Evolutionary conservation across 441 rosid species (phyloP).

Genomic region (Arabidopsis hybrid): DNA sequence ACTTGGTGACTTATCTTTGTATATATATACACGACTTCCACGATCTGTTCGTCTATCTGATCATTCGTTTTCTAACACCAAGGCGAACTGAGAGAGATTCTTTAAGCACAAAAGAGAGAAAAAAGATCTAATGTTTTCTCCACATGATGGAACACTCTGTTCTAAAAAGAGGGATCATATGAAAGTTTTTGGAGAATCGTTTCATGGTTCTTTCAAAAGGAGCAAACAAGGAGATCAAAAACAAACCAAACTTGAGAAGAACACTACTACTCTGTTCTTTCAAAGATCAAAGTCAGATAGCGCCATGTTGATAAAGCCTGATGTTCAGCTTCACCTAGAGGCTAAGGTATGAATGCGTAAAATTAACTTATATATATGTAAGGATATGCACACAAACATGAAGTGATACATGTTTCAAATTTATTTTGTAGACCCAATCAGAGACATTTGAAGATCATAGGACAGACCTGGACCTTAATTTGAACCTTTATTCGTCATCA

Average conservation of each 20-base stretch:
- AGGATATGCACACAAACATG: constrained; percentile 11
- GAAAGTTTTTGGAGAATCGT: constrained; percentile 32
- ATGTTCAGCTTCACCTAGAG: constrained; percentile 67
- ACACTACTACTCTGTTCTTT: constrained; percentile 17
- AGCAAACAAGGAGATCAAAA: constrained; percentile 37
- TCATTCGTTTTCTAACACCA: constrained; percentile 34
- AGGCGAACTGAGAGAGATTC: constrained; percentile 25
- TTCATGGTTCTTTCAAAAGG: constrained; percentile 39
- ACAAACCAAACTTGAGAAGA: constrained; percentile 30
- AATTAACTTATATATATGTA: constrained; percentile 3
- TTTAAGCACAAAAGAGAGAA: constrained; percentile 3
- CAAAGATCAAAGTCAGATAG: constrained; percentile 36
- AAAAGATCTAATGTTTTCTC: constrained; percentile 26
- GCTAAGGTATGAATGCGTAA: constrained; percentile 57
- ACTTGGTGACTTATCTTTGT: constrained; percentile 20
- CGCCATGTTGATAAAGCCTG: constrained; percentile 28
- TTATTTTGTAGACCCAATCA: constrained; percentile 40
- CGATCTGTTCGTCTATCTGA: constrained; percentile 33
- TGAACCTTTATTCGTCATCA: constrained; percentile 62
- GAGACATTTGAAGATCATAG: constrained; percentile 62
- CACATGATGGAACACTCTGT: constrained; percentile 31
- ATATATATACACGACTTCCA: constrained; percentile 36
- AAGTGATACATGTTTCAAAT: constrained; percentile 21
- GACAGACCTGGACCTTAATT: constrained; percentile 66
- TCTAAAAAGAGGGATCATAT: constrained; percentile 36